A percentile compares a stretch with the other conserved stretches of the same genome.
phyloP scores from a whole-genome alignment of 495 filamentous ascomycete genomes.

The Bryoglossum gracile region DNA sequence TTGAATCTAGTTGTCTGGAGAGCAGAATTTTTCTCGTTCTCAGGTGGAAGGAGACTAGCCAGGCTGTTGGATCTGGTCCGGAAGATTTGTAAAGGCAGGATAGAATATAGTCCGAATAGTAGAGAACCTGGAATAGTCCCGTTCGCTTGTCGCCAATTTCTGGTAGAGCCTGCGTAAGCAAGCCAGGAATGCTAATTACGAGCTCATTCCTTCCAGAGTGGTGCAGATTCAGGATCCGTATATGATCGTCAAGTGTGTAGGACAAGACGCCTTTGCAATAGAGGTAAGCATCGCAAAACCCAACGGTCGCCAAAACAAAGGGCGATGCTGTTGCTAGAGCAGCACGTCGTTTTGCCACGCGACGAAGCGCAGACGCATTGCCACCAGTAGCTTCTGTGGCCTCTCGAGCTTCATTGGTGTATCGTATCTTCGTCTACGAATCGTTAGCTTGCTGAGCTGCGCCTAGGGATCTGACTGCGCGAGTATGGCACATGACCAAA shows the following conservation, averaged over 20 bases:
- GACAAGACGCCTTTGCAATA: conserved; percentile 58
- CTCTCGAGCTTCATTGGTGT: conserved; percentile 50
- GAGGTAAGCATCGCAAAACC: conserved; percentile 52
- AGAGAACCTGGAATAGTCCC: conserved; percentile 50
- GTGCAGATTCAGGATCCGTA: conserved; percentile 62
- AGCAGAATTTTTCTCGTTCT: conserved; percentile 34
- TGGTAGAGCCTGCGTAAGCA: conserved; percentile 33
- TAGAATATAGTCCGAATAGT: conserved; percentile 55
- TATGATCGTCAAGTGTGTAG: conserved; percentile 47
- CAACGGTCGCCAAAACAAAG: conserved; percentile 52
- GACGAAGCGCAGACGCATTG: conserved; percentile 50
- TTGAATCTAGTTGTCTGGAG: conserved; percentile 35
- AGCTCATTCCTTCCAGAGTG: conserved; percentile 41
- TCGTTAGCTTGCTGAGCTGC: no score
- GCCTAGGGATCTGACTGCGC: no score
- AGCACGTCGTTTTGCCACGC: conserved; percentile 51
- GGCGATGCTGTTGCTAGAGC: conserved; percentile 57
- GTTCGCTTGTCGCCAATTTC: conserved; percentile 20
- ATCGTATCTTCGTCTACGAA: conserved; percentile 45
- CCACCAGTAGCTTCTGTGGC: conserved; percentile 38
- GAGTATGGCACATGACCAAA: conserved; percentile 12
- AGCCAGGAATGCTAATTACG: conserved; percentile 46
- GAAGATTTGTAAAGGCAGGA: conserved; percentile 45
- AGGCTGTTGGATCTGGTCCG: conserved; percentile 33
- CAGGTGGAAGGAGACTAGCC: conserved; percentile 55